Evolutionary conservation across 208 protist genomes (phyloP), one percentile per base, ranked within the genome.

Genomic region (Porcisia hertigi): DNA sequence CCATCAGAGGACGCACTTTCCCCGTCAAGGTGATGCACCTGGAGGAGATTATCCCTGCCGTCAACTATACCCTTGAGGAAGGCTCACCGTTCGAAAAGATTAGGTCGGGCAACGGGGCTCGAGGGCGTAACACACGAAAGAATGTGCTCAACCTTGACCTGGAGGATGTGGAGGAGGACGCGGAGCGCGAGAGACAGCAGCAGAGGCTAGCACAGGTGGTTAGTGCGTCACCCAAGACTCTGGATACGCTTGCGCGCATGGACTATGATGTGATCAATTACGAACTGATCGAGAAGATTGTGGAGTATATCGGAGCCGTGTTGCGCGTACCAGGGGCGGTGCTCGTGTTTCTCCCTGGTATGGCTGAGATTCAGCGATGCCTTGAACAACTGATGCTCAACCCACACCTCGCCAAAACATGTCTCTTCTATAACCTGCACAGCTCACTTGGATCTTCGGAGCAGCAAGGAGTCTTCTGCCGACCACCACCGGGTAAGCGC

Each of bases 271-370:
- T 96, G 45, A 95, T 99, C 80, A 99, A 99, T 90, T 96, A 97
- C 77, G 97, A 99, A 76, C 84, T 99, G 57, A 98, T 99, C 65
- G 92, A 96, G 77, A 60, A 67, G 65, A 88, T 99, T 30, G 87
- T 99, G 23, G 53, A 82, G 55, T 89, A 98, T 81, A 98, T 99
- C 86, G 85, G 92, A 70, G 75, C 49, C 23, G 63, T 47, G 12
- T 73, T 98, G 58, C 74, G 83, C 64, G 77, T 84, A 12, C 82
- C 84, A 5, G 93, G 96, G 39, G 92, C 96, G 1, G 94, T 99
- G 43, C 91, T 99, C 23, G 90, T 99, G 45, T 99, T 99, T 85
- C 77, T 99, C 45, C 97, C 98, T 20, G 98, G 98, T 64, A 97
- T 99, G 86, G 87, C 88, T 0, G 98, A 99, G 76, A 99, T 99